Percentiles rank a stretch among this genome's conserved stretches.
phyloP scores from a whole-genome alignment of 805 yeast genomes.

The Spathaspora arborariae region DNA sequence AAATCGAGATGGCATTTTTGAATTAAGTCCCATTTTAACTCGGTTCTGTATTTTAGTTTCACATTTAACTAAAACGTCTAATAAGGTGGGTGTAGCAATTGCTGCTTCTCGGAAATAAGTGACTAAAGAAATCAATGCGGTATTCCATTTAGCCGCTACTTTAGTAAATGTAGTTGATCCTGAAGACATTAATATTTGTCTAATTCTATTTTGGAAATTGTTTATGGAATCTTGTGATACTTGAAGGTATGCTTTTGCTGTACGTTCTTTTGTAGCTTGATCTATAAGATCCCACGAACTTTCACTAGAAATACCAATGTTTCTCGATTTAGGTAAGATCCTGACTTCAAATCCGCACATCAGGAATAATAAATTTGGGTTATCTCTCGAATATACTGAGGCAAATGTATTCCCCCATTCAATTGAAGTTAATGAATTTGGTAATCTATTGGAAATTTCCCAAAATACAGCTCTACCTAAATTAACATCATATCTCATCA shows the following conservation, averaged over 20 bases:
- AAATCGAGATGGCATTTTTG: constrained; percentile 97
- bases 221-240: constrained; percentile 80
- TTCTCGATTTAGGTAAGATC: constrained; percentile 70
- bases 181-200: constrained; percentile 90
- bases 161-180: constrained; percentile 95
- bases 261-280: constrained; percentile 70
- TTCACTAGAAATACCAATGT: constrained; percentile 58
- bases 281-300: constrained; percentile 89
- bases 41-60: constrained; percentile 93
- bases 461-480: constrained; percentile 89
- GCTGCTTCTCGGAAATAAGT: constrained; percentile 93
- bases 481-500: constrained; percentile 87
- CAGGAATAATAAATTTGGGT: constrained; percentile 81
- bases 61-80: constrained; percentile 81
- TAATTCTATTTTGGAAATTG: constrained; percentile 73
- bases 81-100: constrained; percentile 69
- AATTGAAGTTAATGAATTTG: constrained; percentile 65
- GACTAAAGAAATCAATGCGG: constrained; percentile 79
- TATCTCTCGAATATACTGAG: constrained; percentile 86
- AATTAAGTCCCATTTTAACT: constrained; percentile 90
- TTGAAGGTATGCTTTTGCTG: constrained; percentile 82
- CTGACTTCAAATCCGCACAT: constrained; percentile 96
- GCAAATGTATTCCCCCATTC: constrained; percentile 80
- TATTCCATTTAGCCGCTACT: constrained; percentile 94
- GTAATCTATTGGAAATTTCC: constrained; percentile 81